These are phyloP conservation scores for Sequoia sempervirens DNA, from an alignment of 75 land plant species.

Conservation along the genomic window DNA sequence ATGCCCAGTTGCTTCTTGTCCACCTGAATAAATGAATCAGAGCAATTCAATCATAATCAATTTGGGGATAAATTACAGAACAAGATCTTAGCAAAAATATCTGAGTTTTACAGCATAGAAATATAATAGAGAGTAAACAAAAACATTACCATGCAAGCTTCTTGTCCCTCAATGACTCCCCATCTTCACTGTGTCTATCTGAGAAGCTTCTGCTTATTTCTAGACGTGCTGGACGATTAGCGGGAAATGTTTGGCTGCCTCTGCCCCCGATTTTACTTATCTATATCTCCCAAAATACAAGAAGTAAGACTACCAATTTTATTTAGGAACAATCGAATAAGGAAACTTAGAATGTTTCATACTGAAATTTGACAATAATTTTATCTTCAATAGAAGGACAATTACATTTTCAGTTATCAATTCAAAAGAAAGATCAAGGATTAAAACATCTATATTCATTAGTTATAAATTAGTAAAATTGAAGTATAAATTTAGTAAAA, in stretches of 20 bases:
- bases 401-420: too few relatives aligned
- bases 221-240: neutral
- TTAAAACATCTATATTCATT: too few relatives aligned
- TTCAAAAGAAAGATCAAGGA: too few relatives aligned
- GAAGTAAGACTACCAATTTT: neutral
- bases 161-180: neutral
- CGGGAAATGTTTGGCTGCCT: neutral
- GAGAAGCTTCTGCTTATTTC: neutral
- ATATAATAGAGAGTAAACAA: neutral
- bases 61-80: neutral
- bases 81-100: neutral
- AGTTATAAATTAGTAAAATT: too few relatives aligned
- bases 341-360: neutral
- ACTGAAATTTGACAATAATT: too few relatives aligned
- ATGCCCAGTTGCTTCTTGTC: slow-evolving; percentile 75
- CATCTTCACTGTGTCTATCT: neutral
- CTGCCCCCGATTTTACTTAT: neutral
- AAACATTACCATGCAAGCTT: neutral
- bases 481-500: too few relatives aligned
- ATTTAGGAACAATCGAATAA: neutral
- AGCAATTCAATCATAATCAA: neutral
- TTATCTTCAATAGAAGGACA: too few relatives aligned
- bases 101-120: neutral
- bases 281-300: neutral
- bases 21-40: slow-evolving; percentile 38